A percentile compares a stretch with the other conserved stretches of the same genome.
Conservation (phyloP, 2,329 filamentous ascomycete genomes). For the Huntiella bhutanensis region DNA sequence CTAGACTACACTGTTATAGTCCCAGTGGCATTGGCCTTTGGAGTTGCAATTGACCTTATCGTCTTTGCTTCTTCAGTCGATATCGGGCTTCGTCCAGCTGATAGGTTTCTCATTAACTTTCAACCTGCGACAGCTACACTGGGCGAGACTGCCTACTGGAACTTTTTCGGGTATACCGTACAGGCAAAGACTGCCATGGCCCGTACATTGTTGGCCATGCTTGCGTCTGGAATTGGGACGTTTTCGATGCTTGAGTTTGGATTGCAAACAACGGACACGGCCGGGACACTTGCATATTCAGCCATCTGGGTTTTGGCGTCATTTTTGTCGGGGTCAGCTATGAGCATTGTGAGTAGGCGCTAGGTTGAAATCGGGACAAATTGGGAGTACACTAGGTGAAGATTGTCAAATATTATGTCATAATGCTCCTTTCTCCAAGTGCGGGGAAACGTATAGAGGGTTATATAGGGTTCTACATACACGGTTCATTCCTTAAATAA, state of each 20-base stretch:
- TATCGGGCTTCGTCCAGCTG: slow-evolving; percentile 28
- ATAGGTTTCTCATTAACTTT: slow-evolving; percentile 34
- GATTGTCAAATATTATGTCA: too few relatives aligned
- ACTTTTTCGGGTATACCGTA: slow-evolving; percentile 49
- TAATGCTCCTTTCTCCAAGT: too few relatives aligned
- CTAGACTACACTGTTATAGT: slow-evolving; percentile 42
- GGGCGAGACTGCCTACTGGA: slow-evolving; percentile 50
- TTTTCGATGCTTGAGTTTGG: slow-evolving; percentile 47
- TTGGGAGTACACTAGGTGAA: too few relatives aligned
- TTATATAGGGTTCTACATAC: too few relatives aligned
- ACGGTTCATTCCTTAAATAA: too few relatives aligned
- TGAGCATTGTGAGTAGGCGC: too few relatives aligned
- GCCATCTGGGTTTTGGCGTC: slow-evolving; percentile 54
- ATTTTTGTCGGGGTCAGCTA: slow-evolving; percentile 33
- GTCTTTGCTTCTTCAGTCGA: slow-evolving; percentile 53
- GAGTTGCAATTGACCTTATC: slow-evolving; percentile 53
- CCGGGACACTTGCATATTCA: slow-evolving; percentile 56
- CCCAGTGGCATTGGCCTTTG: slow-evolving; percentile 38
- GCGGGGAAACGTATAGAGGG: too few relatives aligned
- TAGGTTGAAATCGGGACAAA: too few relatives aligned
- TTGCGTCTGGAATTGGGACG: slow-evolving; percentile 38
- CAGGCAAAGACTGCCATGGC: slow-evolving; percentile 44
- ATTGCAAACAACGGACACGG: slow-evolving; percentile 48
- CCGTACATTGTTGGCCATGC: slow-evolving; percentile 41
- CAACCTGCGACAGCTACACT: slow-evolving; percentile 47